These are phyloP conservation scores for Triticum dicoccoides DNA, from an alignment of 176 grass and related monocot species.

Conservation along the genomic window DNA sequence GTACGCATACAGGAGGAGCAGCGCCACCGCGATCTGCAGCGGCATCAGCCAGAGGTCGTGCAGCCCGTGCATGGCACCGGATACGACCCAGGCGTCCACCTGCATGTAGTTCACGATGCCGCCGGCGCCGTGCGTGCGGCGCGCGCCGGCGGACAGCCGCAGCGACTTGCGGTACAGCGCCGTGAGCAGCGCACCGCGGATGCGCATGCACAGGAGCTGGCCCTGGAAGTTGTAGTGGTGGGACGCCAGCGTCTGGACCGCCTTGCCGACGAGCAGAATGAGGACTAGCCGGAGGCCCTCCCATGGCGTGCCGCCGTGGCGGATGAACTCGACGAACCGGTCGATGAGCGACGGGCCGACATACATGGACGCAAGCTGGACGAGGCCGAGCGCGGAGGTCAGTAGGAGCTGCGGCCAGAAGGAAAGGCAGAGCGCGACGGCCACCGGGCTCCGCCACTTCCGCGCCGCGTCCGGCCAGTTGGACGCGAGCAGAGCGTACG, in stretches of 20 bases:
- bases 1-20: slow-evolving; percentile 47
- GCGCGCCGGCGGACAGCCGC: slow-evolving; percentile 50
- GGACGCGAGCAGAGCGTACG: slow-evolving; percentile 15
- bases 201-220: slow-evolving; percentile 56
- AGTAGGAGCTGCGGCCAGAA: slow-evolving; percentile 45
- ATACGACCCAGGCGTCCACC: slow-evolving; percentile 52
- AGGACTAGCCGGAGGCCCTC: slow-evolving; percentile 38
- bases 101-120: slow-evolving; percentile 76
- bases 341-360: slow-evolving; percentile 38
- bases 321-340: slow-evolving; percentile 35
- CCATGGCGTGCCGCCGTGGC: slow-evolving; percentile 9
- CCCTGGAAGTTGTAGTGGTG: slow-evolving; percentile 81
- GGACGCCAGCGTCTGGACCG: slow-evolving; percentile 41
- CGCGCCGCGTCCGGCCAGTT: not conserved
- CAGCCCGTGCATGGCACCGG: slow-evolving; percentile 36
- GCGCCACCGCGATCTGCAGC: slow-evolving; percentile 54
- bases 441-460: slow-evolving; percentile 36
- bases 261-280: slow-evolving; percentile 36
- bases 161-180: slow-evolving; percentile 63
- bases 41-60: slow-evolving; percentile 67
- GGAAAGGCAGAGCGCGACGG: slow-evolving; percentile 28
- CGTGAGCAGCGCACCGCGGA: slow-evolving; percentile 51
- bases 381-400: slow-evolving; percentile 6
- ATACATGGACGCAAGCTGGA: slow-evolving; percentile 30
- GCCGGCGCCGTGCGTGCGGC: slow-evolving; percentile 50